Evolutionary conservation across 345 rosid genomes (phyloP).

Genomic region (Eucalyptus guilfoylei): DNA sequence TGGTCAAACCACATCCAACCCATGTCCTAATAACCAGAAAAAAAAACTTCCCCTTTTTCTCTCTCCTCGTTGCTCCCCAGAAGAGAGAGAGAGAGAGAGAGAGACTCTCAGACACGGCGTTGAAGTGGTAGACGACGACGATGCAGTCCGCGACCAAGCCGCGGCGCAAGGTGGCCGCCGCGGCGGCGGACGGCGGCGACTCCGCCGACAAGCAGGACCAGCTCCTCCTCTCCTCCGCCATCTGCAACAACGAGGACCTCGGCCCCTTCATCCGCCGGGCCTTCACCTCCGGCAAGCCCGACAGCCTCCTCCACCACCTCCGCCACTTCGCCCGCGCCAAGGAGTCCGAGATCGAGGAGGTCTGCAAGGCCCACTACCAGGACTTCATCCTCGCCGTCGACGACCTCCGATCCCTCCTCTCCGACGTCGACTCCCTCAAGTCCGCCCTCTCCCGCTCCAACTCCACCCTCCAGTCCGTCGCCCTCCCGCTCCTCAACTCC

Average conservation of each 20-base stretch:
- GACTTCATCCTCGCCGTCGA: constrained; percentile 96
- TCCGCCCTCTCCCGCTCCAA: constrained; percentile 85
- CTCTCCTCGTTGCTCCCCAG: background rate
- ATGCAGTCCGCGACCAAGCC: constrained; percentile 55
- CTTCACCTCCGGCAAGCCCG: constrained; percentile 78
- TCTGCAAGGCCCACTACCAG: constrained; percentile 95
- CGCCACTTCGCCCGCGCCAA: constrained; percentile 82
- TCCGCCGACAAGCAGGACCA: constrained; percentile 80
- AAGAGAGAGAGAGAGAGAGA: background rate
- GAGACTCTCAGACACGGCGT: background rate
- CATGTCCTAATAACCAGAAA: background rate
- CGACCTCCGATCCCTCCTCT: constrained; percentile 94
- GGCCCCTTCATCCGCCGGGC: constrained; percentile 85
- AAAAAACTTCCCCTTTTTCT: background rate
- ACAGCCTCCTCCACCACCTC: constrained; percentile 75
- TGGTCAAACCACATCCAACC: background rate
- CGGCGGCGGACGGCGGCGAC: constrained; percentile 41
- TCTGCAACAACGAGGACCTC: constrained; percentile 89
- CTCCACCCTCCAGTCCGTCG: constrained; percentile 74
- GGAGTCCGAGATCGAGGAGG: constrained; percentile 96
- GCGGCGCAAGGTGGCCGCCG: constrained; percentile 63
- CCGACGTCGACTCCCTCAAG: constrained; percentile 90
- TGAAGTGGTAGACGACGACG: background rate
- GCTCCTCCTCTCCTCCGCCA: constrained; percentile 74
- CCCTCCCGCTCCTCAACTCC: constrained; percentile 62